Percentiles rank a stretch among this genome's conserved stretches.
Evolutionary conservation across 139 green algal genomes (phyloP).

Genomic region (Spirogloea muscicola): DNA sequence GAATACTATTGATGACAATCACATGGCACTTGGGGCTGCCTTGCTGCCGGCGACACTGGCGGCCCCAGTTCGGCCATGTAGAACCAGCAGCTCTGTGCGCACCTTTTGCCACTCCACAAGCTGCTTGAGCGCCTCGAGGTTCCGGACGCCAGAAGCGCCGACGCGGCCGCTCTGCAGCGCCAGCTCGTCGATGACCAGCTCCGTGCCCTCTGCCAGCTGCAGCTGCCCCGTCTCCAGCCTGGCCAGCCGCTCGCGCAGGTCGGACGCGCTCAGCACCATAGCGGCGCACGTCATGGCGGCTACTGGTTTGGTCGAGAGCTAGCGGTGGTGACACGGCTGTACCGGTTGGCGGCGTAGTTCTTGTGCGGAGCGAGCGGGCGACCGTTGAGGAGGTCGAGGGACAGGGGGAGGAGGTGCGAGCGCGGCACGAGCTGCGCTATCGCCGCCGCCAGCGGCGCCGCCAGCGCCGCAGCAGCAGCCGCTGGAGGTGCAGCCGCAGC

Average conservation of each 20-base stretch:
- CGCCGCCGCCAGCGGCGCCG: background rate
- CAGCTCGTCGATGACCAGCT: constrained; percentile 51
- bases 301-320: too few relatives aligned
- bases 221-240: constrained; percentile 40
- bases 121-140: constrained; percentile 44
- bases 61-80: too few relatives aligned
- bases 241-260: too few relatives aligned
- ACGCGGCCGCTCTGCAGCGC: constrained; percentile 28
- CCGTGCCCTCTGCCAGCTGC: constrained; percentile 44
- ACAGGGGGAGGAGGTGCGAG: constrained; percentile 13
- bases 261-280: too few relatives aligned
- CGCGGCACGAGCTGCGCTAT: constrained; percentile 24
- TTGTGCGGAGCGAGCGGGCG: constrained; percentile 23
- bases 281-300: too few relatives aligned
- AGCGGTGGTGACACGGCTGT: too few relatives aligned
- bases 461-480: background rate
- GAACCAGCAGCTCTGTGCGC: background rate
- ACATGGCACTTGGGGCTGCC: too few relatives aligned
- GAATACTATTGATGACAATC: too few relatives aligned
- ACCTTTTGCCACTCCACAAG: constrained; percentile 51
- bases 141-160: constrained; percentile 16
- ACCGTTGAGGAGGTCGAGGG: constrained; percentile 38
- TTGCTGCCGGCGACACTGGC: too few relatives aligned
- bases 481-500: too few relatives aligned
- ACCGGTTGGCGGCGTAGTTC: constrained; percentile 45